phyloP scores from a whole-genome alignment of 192 early-diverging fungal species.

The Entomortierella parvispora region DNA sequence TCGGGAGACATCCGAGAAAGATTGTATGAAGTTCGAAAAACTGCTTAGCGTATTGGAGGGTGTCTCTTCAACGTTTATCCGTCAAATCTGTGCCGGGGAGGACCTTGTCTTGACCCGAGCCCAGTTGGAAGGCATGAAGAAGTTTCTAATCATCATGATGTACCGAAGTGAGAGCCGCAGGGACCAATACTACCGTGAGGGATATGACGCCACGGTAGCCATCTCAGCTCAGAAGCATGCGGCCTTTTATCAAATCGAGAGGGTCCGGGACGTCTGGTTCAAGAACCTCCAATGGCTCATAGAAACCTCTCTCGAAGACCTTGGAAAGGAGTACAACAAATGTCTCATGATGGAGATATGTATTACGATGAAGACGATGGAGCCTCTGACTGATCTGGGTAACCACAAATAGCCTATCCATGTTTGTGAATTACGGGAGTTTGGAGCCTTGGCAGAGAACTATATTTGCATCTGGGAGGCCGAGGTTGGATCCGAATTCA shows the following conservation, averaged over 20 bases:
- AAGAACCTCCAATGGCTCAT: slow-evolving; percentile 41
- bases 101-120: slow-evolving; percentile 18
- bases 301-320: slow-evolving; percentile 22
- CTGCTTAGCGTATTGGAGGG: slow-evolving; percentile 25
- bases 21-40: slow-evolving; percentile 43
- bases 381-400: too few relatives aligned
- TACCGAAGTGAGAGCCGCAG: slow-evolving; percentile 29
- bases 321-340: slow-evolving; percentile 5
- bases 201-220: slow-evolving; percentile 10
- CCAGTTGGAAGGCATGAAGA: slow-evolving; percentile 20
- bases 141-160: slow-evolving; percentile 36
- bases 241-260: slow-evolving; percentile 15
- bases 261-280: slow-evolving; percentile 32
- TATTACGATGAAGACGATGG: too few relatives aligned
- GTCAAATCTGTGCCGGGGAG: slow-evolving; percentile 13
- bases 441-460: neutral
- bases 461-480: slow-evolving; percentile 46
- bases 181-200: slow-evolving; percentile 22
- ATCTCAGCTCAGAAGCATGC: slow-evolving; percentile 12
- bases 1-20: slow-evolving; percentile 21
- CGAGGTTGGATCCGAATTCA: slow-evolving; percentile 39
- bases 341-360: too few relatives aligned
- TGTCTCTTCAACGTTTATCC: slow-evolving; percentile 26
- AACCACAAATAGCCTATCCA: slow-evolving; percentile 20
- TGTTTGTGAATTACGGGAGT: slow-evolving; percentile 14